These are phyloP conservation scores for Auricularia sp. DNA, from an alignment of 768 basidiomycete genomes.

Conservation along the genomic window DNA sequence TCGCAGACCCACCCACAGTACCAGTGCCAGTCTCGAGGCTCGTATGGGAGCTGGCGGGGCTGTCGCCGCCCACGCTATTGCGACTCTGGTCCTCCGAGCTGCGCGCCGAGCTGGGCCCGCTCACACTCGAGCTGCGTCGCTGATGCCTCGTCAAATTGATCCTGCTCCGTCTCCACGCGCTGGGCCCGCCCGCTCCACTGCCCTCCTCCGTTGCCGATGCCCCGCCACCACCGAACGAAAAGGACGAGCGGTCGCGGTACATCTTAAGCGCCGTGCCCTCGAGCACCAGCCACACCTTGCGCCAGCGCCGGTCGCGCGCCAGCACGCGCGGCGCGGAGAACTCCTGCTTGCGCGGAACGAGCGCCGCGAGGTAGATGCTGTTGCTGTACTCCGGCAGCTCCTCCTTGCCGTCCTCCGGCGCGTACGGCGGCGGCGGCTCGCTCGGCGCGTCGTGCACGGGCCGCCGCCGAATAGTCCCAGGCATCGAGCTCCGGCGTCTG, in stretches of 20 bases:
- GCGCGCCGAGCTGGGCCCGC: neutral
- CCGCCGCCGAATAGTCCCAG: constrained; percentile 38
- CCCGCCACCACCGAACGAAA: constrained; percentile 15
- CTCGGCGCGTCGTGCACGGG: constrained; percentile 5
- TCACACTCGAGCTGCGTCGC: neutral
- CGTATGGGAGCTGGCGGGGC: neutral
- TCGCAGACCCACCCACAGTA: neutral
- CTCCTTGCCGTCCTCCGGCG: constrained; percentile 69
- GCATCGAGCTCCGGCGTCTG: constrained; percentile 59
- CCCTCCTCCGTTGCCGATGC: neutral
- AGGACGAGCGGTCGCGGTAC: constrained; percentile 39
- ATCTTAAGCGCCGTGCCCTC: constrained; percentile 86
- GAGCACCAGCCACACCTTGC: constrained; percentile 74
- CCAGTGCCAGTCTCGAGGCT: neutral
- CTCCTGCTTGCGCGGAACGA: constrained; percentile 89
- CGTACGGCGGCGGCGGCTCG: constrained; percentile 20
- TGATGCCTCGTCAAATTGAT: neutral
- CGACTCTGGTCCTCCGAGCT: neutral
- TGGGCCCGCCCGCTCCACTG: neutral
- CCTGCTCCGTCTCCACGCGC: neutral
- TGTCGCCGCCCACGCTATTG: neutral
- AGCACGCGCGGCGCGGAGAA: constrained; percentile 77
- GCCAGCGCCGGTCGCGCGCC: constrained; percentile 87
- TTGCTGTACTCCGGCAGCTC: constrained; percentile 74
- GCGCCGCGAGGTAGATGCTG: constrained; percentile 64